A percentile compares a stretch with the other conserved stretches of the same genome.
Conservation (phyloP, 1,284 basidiomycete genomes). For the Pseudozyma pruni region DNA sequence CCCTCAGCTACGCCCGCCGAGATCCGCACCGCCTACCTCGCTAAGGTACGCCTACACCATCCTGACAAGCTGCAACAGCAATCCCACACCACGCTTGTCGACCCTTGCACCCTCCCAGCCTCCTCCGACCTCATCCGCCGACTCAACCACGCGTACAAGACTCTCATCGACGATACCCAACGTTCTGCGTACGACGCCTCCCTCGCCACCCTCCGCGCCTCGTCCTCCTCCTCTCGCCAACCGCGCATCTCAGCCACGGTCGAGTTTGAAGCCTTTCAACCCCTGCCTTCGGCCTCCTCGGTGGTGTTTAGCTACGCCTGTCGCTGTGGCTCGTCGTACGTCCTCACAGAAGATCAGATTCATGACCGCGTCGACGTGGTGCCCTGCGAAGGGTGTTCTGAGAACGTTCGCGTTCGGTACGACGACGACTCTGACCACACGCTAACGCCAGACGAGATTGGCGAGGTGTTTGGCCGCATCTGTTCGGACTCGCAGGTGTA, state of each 20-base stretch:
- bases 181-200: conserved; percentile 28
- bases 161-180: conserved; percentile 22
- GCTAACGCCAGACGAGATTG: conserved; percentile 7
- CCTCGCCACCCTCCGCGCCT: conserved; percentile 13
- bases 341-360: conserved; percentile 22
- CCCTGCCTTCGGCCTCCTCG: neutral
- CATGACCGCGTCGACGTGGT: conserved; percentile 25
- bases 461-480: conserved; percentile 23
- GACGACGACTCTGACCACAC: conserved; percentile 13
- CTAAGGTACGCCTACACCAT: conserved; percentile 34
- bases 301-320: conserved; percentile 30
- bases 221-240: conserved; percentile 1
- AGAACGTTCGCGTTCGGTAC: conserved; percentile 35
- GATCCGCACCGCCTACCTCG: conserved; percentile 43
- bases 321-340: conserved; percentile 31
- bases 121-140: conserved; percentile 33
- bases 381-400: conserved; percentile 42
- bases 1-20: conserved; percentile 22
- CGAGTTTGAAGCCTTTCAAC: conserved; percentile 38
- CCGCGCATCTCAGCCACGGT: conserved; percentile 31
- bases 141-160: conserved; percentile 40
- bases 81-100: neutral
- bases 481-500: conserved; percentile 50
- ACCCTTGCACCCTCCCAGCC: conserved; percentile 2
- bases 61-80: conserved; percentile 50